A percentile compares a stretch with the other conserved stretches of the same genome.
These are phyloP conservation scores for Lanmaoa rubissima DNA, from an alignment of 768 basidiomycete genomes.

Conservation along the genomic window DNA sequence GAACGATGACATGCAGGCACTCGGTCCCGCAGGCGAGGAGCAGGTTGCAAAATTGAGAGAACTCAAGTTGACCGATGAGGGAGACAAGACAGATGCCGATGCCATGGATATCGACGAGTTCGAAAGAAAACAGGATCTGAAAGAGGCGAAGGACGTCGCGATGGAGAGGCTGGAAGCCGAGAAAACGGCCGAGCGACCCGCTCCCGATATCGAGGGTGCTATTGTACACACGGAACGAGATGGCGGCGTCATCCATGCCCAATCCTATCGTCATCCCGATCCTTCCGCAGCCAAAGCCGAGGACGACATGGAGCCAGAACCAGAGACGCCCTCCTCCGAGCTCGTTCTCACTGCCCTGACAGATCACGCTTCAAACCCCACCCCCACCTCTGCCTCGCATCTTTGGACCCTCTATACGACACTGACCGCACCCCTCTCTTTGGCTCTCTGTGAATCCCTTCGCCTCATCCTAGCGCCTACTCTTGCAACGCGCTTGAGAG, in stretches of 20 bases:
- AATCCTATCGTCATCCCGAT: constrained; percentile 22
- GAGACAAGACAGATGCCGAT: constrained; percentile 35
- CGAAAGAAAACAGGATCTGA: constrained; percentile 23
- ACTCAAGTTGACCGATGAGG: constrained; percentile 71
- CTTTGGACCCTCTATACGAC: constrained; percentile 94
- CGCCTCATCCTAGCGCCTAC: constrained; percentile 96
- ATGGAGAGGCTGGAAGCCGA: constrained; percentile 29
- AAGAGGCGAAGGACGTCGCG: constrained; percentile 23
- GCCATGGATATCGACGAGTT: constrained; percentile 52
- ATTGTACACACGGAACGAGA: constrained; percentile 37
- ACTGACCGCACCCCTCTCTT: constrained; percentile 87
- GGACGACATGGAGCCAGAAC: constrained; percentile 20
- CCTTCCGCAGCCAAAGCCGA: constrained; percentile 31
- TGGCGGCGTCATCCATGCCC: neutral
- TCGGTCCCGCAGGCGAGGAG: constrained; percentile 84
- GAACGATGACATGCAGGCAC: constrained; percentile 78
- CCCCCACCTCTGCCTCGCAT: constrained; percentile 45
- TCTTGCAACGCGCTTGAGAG: constrained; percentile 87
- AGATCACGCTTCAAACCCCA: constrained; percentile 22
- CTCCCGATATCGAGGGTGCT: constrained; percentile 45
- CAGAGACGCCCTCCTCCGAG: constrained; percentile 18
- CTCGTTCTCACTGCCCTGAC: constrained; percentile 21
- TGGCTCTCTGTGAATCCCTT: constrained; percentile 91
- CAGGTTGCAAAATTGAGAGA: constrained; percentile 80
- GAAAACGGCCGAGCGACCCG: constrained; percentile 25